Evolutionary conservation across 176 grass and related monocot genomes (phyloP).

Genomic region (Zizania latifolia): DNA sequence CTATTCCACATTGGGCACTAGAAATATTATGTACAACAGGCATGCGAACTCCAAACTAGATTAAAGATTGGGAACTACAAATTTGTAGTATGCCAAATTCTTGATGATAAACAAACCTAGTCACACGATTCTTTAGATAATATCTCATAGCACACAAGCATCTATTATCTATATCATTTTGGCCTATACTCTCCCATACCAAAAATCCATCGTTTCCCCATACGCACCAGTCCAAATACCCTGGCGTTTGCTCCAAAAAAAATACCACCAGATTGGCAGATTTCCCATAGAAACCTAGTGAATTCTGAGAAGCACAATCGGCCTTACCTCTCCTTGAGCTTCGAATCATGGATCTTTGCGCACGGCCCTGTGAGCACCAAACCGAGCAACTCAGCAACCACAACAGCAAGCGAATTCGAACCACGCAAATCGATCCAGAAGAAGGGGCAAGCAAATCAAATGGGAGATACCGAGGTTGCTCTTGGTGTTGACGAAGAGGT

Average conservation of each 20-base stretch:
- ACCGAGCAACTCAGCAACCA: neutral
- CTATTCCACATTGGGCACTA: too few species aligned
- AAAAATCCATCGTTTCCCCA: neutral
- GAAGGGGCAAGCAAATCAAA: neutral
- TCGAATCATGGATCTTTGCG: conserved; percentile 83
- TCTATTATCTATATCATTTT: neutral
- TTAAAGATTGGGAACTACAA: too few species aligned
- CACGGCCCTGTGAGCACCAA: conserved; percentile 55
- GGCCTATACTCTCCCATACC: neutral
- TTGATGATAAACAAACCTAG: neutral
- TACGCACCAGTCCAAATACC: neutral
- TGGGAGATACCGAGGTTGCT: conserved; percentile 71
- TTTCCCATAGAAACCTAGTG: neutral
- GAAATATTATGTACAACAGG: too few species aligned
- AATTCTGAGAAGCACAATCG: neutral
- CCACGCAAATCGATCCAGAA: neutral
- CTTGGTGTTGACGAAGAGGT: conserved; percentile 91
- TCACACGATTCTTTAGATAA: neutral
- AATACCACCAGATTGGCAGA: neutral
- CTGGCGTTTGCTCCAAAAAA: too few species aligned
- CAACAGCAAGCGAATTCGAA: neutral
- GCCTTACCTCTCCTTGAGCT: conserved; percentile 87
- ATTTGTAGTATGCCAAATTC: too few species aligned
- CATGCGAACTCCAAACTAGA: too few species aligned
- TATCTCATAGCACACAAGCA: neutral